phyloP scores from a whole-genome alignment of 73 alveolate genomes.

The Uronychia setigera region DNA sequence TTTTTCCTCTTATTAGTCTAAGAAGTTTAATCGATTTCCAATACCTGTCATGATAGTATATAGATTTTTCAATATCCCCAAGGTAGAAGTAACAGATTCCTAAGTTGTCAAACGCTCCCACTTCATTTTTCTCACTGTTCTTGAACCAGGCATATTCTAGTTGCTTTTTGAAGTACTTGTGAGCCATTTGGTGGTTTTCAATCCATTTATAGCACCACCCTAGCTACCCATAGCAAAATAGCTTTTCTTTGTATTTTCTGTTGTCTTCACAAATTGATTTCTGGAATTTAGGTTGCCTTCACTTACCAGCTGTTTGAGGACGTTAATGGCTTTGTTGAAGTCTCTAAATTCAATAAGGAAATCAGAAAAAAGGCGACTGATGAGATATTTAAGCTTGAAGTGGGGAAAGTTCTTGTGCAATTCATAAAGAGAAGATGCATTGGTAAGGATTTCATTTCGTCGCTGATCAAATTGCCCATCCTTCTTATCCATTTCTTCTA shows the following conservation, averaged over 20 bases:
- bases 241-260: background rate
- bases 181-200: slow-evolving; percentile 31
- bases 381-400: background rate
- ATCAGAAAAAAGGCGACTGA: background rate
- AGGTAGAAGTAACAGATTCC: slow-evolving; percentile 38
- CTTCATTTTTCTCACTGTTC: slow-evolving; percentile 19
- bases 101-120: slow-evolving; percentile 33
- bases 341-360: background rate
- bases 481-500: too few relatives aligned
- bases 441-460: too few relatives aligned
- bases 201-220: slow-evolving; percentile 38
- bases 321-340: background rate
- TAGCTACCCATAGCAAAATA: slow-evolving; percentile 3
- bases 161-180: slow-evolving; percentile 25
- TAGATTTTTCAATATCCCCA: slow-evolving; percentile 26
- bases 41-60: slow-evolving; percentile 36
- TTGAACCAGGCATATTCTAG: slow-evolving; percentile 41
- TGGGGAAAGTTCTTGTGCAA: too few relatives aligned
- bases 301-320: background rate
- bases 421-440: too few relatives aligned
- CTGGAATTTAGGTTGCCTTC: background rate
- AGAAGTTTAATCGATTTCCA: too few relatives aligned
- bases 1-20: slow-evolving; percentile 42
- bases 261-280: background rate
- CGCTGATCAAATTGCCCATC: too few relatives aligned